Conservation (phyloP, 139 green algal genomes). For the Coelastrella sp. region DNA sequence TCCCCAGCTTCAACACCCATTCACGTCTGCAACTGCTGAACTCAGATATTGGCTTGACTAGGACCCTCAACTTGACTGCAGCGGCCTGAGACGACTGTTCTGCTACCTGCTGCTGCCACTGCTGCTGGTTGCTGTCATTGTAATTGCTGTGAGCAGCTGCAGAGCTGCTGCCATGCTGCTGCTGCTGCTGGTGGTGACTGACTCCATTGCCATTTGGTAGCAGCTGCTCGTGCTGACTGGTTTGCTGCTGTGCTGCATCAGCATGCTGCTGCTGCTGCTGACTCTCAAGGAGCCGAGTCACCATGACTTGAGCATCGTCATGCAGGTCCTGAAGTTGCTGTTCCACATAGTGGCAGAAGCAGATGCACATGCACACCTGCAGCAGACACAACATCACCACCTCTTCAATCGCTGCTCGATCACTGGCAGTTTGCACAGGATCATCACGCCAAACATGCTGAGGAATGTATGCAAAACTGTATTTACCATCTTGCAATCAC, state of each 20-base stretch:
- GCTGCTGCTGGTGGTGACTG: neutral
- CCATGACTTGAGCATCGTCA: slow-evolving; percentile 25
- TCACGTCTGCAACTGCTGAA: slow-evolving; percentile 42
- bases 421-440: neutral
- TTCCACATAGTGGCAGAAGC: slow-evolving; percentile 43
- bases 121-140: neutral
- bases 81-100: slow-evolving; percentile 6
- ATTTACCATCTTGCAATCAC: no score
- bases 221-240: neutral
- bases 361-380: slow-evolving; percentile 47
- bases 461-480: no score
- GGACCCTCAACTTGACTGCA: slow-evolving; percentile 29
- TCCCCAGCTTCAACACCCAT: slow-evolving; percentile 45
- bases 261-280: slow-evolving; percentile 31
- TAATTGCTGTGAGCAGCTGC: no score
- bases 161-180: slow-evolving; percentile 36
- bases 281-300: slow-evolving; percentile 12
- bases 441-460: no score
- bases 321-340: slow-evolving; percentile 40
- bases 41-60: slow-evolving; percentile 1
- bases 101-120: slow-evolving; percentile 12
- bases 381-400: neutral
- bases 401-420: neutral
- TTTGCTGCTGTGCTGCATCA: no score
- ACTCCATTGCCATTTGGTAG: neutral